phyloP scores from a whole-genome alignment of 176 grass and related monocot genomes.

The Avena insularis region DNA sequence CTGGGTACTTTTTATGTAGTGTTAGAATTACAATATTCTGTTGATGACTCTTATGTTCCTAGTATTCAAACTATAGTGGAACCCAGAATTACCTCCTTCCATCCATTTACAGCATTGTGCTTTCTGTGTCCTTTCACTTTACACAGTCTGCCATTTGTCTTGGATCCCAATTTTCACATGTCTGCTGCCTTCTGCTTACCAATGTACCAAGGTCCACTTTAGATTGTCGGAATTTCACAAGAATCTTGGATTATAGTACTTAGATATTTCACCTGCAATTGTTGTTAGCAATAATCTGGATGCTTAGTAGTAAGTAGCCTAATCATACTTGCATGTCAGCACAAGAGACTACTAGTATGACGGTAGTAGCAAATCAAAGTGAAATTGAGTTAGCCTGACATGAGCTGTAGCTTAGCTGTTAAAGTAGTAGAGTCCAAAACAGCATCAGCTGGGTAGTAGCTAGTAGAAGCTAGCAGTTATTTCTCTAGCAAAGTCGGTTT shows the following conservation, averaged over 20 bases:
- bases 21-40: background rate
- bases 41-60: constrained; percentile 3
- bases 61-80: background rate
- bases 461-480: no score
- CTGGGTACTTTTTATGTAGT: background rate
- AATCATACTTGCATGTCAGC: no score
- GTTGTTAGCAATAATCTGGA: no score
- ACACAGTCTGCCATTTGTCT: background rate
- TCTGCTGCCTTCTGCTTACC: background rate
- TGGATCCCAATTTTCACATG: background rate
- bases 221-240: background rate
- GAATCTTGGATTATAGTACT: constrained; percentile 1
- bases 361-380: no score
- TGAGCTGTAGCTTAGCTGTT: no score
- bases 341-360: no score
- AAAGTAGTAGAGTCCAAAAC: no score
- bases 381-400: no score
- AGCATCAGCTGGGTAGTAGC: no score
- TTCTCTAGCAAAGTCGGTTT: no score
- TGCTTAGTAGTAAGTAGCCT: no score
- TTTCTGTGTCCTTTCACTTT: background rate
- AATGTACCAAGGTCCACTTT: background rate
- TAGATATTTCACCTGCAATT: background rate
- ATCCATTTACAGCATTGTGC: background rate
- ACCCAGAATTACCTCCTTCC: background rate